Evolutionary conservation across 163 green algal genomes (phyloP).

Genomic region (Chloromonas sp.): DNA sequence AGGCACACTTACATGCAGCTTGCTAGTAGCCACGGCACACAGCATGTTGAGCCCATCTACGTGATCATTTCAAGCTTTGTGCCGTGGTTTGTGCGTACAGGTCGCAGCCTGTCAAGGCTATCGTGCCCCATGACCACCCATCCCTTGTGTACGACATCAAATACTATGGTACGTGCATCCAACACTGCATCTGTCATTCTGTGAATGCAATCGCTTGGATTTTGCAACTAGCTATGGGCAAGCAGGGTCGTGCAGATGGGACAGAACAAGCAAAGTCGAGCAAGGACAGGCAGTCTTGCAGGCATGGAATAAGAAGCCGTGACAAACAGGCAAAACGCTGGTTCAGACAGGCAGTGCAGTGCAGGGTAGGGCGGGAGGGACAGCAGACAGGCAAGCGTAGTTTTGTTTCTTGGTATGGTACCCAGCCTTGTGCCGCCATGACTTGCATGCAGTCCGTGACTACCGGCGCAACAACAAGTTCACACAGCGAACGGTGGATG

Average conservation of each 20-base stretch:
- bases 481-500: conserved; percentile 30
- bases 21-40: not conserved
- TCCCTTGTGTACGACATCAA: conserved; percentile 72
- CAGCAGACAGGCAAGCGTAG: no score
- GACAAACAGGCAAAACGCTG: no score
- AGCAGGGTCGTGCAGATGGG: no score
- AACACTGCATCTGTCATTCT: not conserved
- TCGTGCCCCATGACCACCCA: conserved; percentile 50
- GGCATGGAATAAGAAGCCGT: not conserved
- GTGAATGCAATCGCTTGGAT: no score
- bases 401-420: no score
- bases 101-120: conserved; percentile 50
- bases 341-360: no score
- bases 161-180: conserved; percentile 59
- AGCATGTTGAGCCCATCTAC: not conserved
- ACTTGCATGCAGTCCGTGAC: conserved; percentile 33
- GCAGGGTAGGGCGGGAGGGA: no score
- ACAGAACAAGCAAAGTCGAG: no score
- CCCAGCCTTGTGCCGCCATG: no score
- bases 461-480: conserved; percentile 51
- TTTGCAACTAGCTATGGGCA: no score
- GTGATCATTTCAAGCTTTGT: not conserved
- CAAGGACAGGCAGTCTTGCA: no score
- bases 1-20: not conserved
- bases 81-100: conserved; percentile 33